Conservation (phyloP, 208 protist species). For the Vickermania spadyakhi region DNA sequence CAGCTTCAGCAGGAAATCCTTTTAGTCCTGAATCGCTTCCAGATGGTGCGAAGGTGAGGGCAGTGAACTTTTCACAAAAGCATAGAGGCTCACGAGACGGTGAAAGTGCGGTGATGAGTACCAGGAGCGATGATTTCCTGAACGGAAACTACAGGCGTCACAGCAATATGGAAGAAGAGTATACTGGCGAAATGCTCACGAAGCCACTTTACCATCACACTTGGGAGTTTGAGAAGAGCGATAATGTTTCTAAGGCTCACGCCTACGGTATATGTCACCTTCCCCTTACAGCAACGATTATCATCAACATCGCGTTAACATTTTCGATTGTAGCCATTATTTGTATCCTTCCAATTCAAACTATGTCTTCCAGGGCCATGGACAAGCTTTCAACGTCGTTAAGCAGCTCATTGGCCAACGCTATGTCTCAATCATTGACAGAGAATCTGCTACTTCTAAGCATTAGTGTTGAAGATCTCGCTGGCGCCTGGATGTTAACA, state of each 20-base stretch:
- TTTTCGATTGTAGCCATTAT: slow-evolving; percentile 20
- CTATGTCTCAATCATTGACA: slow-evolving; percentile 13
- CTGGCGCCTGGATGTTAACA: slow-evolving; percentile 12
- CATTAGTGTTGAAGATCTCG: slow-evolving; percentile 14
- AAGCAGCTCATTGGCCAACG: slow-evolving; percentile 11
- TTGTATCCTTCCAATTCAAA: slow-evolving; percentile 28
- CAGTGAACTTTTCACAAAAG: background rate
- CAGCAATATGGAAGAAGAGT: background rate
- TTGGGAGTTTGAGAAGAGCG: background rate
- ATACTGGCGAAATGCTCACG: background rate
- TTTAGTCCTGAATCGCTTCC: background rate
- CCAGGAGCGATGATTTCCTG: background rate
- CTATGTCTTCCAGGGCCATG: slow-evolving; percentile 13
- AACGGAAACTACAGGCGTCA: background rate
- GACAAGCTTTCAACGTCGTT: slow-evolving; percentile 14
- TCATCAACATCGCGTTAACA: slow-evolving; percentile 21
- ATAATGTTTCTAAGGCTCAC: background rate
- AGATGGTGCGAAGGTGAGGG: background rate
- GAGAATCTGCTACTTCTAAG: slow-evolving; percentile 19
- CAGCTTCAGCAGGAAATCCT: background rate
- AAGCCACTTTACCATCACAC: background rate
- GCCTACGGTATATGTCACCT: slow-evolving; percentile 5
- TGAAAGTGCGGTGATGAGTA: background rate
- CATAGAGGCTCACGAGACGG: background rate
- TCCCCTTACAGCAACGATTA: slow-evolving; percentile 7